Percentiles rank a stretch among this genome's conserved stretches.
Evolutionary conservation across 768 basidiomycete species (phyloP).

Genomic region (Hortiboletus flavorubellus): DNA sequence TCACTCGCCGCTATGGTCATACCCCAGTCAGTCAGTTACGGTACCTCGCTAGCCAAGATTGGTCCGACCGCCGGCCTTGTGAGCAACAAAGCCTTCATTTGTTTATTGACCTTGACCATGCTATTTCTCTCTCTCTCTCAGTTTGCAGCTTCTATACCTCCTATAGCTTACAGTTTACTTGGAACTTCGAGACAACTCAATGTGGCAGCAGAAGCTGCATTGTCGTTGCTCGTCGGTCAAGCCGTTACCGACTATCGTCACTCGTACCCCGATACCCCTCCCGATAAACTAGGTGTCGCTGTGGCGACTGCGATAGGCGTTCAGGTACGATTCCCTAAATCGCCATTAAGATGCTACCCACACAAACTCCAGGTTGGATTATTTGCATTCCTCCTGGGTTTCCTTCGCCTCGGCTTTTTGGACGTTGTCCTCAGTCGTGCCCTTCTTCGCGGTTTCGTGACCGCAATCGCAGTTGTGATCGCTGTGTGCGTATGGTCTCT

Average conservation of each 20-base stretch:
- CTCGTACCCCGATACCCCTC: conserved; percentile 34
- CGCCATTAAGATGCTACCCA: neutral
- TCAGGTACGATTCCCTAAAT: conserved; percentile 48
- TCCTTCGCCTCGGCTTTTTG: conserved; percentile 87
- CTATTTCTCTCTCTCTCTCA: conserved; percentile 26
- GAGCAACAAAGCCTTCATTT: conserved; percentile 25
- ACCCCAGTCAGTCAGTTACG: conserved; percentile 89
- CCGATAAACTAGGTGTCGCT: conserved; percentile 55
- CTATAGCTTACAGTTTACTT: conserved; percentile 85
- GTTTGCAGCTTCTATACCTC: conserved; percentile 85
- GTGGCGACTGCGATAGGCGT: conserved; percentile 81
- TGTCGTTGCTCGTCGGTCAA: conserved; percentile 86
- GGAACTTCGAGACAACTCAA: conserved; percentile 82
- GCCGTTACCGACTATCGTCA: conserved; percentile 70
- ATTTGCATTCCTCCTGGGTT: conserved; percentile 80
- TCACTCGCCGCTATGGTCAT: conserved; percentile 84
- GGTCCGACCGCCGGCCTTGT: conserved; percentile 85
- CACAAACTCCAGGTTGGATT: conserved; percentile 59
- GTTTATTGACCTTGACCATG: neutral
- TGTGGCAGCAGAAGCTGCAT: conserved; percentile 85
- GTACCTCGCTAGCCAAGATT: conserved; percentile 80
- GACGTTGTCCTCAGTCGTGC: conserved; percentile 92
- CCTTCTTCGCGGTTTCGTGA: conserved; percentile 82
- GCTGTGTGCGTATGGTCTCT: conserved; percentile 53
- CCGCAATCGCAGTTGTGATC: conserved; percentile 83